Base-by-base conservation (phyloP, 306 rosid species). In the Vigna nakashimae region DNA sequence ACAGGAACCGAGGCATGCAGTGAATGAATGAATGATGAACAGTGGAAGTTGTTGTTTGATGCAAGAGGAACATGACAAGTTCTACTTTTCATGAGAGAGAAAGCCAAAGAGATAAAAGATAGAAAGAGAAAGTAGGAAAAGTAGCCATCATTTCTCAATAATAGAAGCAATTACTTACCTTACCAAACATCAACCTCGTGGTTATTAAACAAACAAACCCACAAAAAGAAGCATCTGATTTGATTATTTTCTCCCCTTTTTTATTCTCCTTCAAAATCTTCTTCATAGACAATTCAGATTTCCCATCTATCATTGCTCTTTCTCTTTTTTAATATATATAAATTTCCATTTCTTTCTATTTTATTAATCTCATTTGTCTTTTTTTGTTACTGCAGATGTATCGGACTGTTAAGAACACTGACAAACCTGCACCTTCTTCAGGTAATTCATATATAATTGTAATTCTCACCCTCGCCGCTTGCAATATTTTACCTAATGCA, bases 101-200 rank as follows among this genome's bases (percentile, higher is more conserved):
- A 58, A 74, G 16, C 65, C 9, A 65, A 55, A 63, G 50, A 45
- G 50, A 58, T 57, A 77, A 36, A 58, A 67, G 65, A 79, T 51
- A 46, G 58, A 65, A 32, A 84, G 42, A 79, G 52, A 59, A 38
- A 68, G 66, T 71, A 70, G 74, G 79, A 82, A 88, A 90, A 86
- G 88, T 84, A 80, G 93, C 87, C 94, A 94, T 94, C 96, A 94
- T 94, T 94, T 92, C 96, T 88, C 94, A 94, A 92, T 94, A 90
- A 94, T 94, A 80, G 87, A 88, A 86, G 81, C 97, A 80, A 88
- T 88, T 79, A 91, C 92, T 89, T 71, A 81, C 89, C 91, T 87
- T 68, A 91, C 94, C 92, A 87, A 92, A 94, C 90, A 88, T 88
- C 94, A 85, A 85, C 85, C 88, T 89, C 89, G 87, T 89, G 85